Base-by-base conservation (phyloP, 805 yeast genomes). In the Candida anglica region DNA sequence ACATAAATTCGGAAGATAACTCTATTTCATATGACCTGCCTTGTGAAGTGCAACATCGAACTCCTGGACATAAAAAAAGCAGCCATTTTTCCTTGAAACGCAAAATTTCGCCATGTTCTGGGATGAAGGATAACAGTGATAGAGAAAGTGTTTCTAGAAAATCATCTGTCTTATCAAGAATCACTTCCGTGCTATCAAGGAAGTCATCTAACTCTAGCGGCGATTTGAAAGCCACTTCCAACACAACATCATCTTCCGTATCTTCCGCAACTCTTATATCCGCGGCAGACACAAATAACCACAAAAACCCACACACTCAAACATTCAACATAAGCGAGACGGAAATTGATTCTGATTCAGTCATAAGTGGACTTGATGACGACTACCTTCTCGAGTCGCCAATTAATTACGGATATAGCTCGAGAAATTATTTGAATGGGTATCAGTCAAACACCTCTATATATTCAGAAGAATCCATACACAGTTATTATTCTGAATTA, bases 21-120 rank as follows among this genome's bases (percentile, higher is more conserved):
- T 42, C 56, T 3, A 53, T 69, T 10, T 63, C 67, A 33, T 66
- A 69, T 41, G 75, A 71, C 45, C 62, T 60, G 27, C 74, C 76
- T 2, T 49, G 61, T 30, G 75, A 70, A 47, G 75, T 70, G n/a
- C 46, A 45, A 11, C 42, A 25, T 33, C n/a, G n/a, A n/a, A 19
- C 24, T n/a, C 37, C 28, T 7, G 34, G 16, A 8, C n/a, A 11
- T 9, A 25, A 19, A 23, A 19, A 4, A 11, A n/a, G n/a, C n/a
- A 10, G 17, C 15, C 8, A 11, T 10, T 15, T 13, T 13, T 11
- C 21, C 13, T 26, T 32, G 23, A 32, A 24, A 22, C 23, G 23
- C 9, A 32, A 26, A 13, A 30, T 19, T 18, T 30, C 32, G 26
- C 15, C 32, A 6, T 30, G 25, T 13, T 30, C 32, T 16, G 21